A percentile compares a stretch with the other conserved stretches of the same genome.
Evolutionary conservation across 2,329 filamentous ascomycete species (phyloP).

Genomic region (Trichoderma sp.): DNA sequence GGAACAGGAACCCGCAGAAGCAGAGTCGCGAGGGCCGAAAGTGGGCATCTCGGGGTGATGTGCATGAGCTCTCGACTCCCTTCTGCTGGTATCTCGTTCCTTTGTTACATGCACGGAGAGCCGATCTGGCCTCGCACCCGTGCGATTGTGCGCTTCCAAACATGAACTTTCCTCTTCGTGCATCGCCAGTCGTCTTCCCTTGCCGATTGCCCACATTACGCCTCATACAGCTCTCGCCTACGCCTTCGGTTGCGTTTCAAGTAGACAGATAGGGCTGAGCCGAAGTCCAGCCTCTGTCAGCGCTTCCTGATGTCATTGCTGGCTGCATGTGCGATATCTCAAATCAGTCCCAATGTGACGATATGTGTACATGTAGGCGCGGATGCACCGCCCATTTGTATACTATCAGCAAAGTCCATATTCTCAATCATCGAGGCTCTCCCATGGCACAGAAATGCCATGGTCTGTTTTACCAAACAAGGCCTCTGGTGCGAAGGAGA

Average conservation of each 20-base stretch:
- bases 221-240: slow-evolving; percentile 14
- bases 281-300: background rate
- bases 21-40: background rate
- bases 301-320: background rate
- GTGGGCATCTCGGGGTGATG: slow-evolving; percentile 18
- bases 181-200: slow-evolving; percentile 16
- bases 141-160: slow-evolving; percentile 12
- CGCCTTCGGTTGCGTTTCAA: background rate
- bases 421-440: background rate
- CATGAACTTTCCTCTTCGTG: slow-evolving; percentile 22
- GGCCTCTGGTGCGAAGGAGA: background rate
- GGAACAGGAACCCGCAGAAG: background rate
- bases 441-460: slow-evolving; percentile 4
- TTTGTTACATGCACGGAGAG: background rate
- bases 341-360: no score
- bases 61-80: background rate
- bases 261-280: slow-evolving; percentile 26
- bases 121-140: slow-evolving; percentile 16
- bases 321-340: no score
- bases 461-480: background rate
- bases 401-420: no score
- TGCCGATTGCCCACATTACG: slow-evolving; percentile 9
- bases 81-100: no score
- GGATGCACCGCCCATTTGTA: no score
- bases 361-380: no score